Evolutionary conservation across 768 basidiomycete genomes (phyloP), one percentile per base, ranked within the genome.

Genomic region (Auricularia sp.): DNA sequence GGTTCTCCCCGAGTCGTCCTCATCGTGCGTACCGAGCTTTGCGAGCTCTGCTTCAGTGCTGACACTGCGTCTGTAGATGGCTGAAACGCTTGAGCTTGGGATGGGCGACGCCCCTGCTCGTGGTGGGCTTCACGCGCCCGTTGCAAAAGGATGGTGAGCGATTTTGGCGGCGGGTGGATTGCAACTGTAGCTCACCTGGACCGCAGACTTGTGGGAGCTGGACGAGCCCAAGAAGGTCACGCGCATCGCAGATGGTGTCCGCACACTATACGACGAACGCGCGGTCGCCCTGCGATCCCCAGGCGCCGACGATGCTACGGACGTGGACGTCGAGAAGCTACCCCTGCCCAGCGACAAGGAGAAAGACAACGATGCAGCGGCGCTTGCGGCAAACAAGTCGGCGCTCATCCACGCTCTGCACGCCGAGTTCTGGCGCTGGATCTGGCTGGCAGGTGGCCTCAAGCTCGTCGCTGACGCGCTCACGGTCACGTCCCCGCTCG

Each of bases 111-210:
- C 77, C 84, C 0, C 79, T 87, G 66, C 75, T 86, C 3, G 73
- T 76, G 36, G 84, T 86, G 14, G 85, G 85, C 1, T 87, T 81
- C 69, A 80, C 83, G 10, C 75, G 85, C 61, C 85, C 85, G 0
- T 67, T 85, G 13, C 75, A 83, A 73, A 78, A 80, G 70, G 84
- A 86, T 56, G 85, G 85, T 83, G 44, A 8, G 65, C 62, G 10
- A 18, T 39, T 35, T 35, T 10, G 6, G 47, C 14, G 0, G 47
- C 56, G 5, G 34, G 10, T 33, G 21, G 29, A 6, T 6, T 18
- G 29, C 54, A 3, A 10, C 54, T 54, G 11, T 0, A 7, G 7
- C 8, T 54, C 7, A 8, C 1, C 18, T 7, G 11, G 54, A 29
- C 18, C 64, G 51, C 62, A 86, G 85, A 86, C 69, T 72, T 86